A percentile compares a stretch with the other conserved stretches of the same genome.
Evolutionary conservation across 1,284 basidiomycete genomes (phyloP).

Genomic region (Cutaneotrichosporon arboriforme): DNA sequence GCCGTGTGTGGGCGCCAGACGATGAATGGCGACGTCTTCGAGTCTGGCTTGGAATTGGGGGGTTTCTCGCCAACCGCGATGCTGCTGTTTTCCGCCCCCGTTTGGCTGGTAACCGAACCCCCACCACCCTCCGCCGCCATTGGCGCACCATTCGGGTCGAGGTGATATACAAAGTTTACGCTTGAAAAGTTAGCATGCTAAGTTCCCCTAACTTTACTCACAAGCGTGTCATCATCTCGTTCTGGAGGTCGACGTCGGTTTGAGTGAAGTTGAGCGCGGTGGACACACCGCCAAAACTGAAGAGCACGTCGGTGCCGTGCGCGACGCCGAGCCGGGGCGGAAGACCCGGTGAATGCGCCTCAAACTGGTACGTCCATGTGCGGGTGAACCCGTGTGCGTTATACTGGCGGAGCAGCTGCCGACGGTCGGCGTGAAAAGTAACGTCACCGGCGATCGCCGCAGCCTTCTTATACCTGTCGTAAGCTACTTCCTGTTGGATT

Average conservation of each 20-base stretch:
- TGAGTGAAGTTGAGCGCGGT: conserved; percentile 19
- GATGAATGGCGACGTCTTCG: no score
- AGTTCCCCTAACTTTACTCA: no score
- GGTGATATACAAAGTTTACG: conserved; percentile 41
- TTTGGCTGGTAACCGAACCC: no score
- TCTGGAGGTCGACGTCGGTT: conserved; percentile 2
- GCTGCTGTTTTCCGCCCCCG: background rate
- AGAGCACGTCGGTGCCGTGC: conserved; percentile 30
- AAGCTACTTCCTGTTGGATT: conserved; percentile 15
- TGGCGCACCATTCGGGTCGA: conserved; percentile 29
- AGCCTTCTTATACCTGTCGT: conserved; percentile 25
- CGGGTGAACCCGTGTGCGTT: conserved; percentile 21
- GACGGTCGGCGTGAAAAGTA: conserved; percentile 26
- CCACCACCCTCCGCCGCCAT: background rate
- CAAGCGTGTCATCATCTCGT: conserved; percentile 20
- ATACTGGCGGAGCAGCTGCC: conserved; percentile 30
- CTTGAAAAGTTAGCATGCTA: conserved; percentile 19
- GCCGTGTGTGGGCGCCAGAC: conserved; percentile 32
- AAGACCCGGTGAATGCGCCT: conserved; percentile 16
- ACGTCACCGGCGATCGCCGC: conserved; percentile 32
- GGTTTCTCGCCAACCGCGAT: background rate
- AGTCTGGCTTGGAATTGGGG: conserved; percentile 11
- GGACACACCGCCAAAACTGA: conserved; percentile 25
- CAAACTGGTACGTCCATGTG: conserved; percentile 37
- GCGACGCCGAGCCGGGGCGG: conserved; percentile 17